Percentiles rank a stretch among this genome's conserved stretches.
Evolutionary conservation across 164 flowering plant species (phyloP).

Genomic region (Berberis thunbergii): DNA sequence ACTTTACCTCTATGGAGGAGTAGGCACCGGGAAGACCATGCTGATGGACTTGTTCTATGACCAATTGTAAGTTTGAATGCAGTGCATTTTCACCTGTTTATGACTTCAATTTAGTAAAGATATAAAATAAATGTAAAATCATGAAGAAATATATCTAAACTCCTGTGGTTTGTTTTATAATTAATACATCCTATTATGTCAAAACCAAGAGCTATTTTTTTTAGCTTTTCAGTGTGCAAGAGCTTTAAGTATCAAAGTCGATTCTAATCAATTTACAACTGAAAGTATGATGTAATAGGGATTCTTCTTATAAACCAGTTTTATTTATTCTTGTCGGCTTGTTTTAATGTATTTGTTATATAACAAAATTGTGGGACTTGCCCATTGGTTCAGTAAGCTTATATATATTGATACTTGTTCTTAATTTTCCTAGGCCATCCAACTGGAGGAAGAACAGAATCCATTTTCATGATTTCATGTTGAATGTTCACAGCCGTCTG

Average conservation of each 20-base stretch:
- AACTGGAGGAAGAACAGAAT: constrained; percentile 93
- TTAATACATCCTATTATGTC: too few relatives aligned
- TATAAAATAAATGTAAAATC: too few relatives aligned
- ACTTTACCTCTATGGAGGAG: constrained; percentile 95
- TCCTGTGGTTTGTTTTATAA: too few relatives aligned
- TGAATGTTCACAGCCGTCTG: constrained; percentile 85
- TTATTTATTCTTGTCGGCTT: too few relatives aligned
- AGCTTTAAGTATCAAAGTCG: too few relatives aligned
- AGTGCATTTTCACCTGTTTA: background rate
- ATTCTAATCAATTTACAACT: too few relatives aligned
- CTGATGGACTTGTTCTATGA: constrained; percentile 92
- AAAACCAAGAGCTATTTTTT: too few relatives aligned
- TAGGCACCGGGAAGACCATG: constrained; percentile 99
- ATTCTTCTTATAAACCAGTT: too few relatives aligned
- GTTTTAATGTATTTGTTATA: background rate
- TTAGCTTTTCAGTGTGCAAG: too few relatives aligned
- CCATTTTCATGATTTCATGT: constrained; percentile 99
- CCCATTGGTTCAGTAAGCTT: background rate
- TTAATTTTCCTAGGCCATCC: constrained; percentile 43
- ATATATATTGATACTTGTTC: constrained; percentile 1
- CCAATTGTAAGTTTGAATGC: constrained; percentile 56
- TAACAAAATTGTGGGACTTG: background rate
- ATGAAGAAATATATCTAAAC: too few relatives aligned
- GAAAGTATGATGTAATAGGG: too few relatives aligned
- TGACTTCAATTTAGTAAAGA: too few relatives aligned